phyloP scores from a whole-genome alignment of 805 yeast species.

The Metschnikowia lunata region DNA sequence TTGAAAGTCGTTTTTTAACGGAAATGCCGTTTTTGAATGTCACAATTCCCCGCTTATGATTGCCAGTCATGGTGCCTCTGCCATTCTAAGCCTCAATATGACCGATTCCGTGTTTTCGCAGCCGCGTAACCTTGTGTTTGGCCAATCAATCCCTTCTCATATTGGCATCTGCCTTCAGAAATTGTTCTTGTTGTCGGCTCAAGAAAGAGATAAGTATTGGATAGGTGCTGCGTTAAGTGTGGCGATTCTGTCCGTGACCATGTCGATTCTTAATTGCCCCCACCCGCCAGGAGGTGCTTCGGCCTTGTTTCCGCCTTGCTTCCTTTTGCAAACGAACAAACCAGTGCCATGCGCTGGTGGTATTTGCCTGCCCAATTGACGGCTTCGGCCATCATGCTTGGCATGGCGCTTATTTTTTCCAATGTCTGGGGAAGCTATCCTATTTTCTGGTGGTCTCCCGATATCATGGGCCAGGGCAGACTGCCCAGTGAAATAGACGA shows the following conservation, averaged over 20 bases:
- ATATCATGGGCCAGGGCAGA: constrained; percentile 18
- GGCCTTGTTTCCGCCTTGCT: constrained; percentile 52
- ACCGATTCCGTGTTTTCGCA: constrained; percentile 57
- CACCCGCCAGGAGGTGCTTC: constrained; percentile 76
- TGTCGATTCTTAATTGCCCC: constrained; percentile 51
- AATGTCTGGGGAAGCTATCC: constrained; percentile 55
- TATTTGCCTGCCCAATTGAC: constrained; percentile 53
- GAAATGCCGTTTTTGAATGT: constrained; percentile 33
- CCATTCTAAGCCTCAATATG: constrained; percentile 54
- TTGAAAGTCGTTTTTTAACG: constrained; percentile 45
- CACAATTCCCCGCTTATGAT: constrained; percentile 46
- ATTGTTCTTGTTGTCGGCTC: constrained; percentile 43
- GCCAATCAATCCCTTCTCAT: constrained; percentile 50
- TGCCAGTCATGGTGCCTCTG: constrained; percentile 60
- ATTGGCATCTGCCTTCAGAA: constrained; percentile 53
- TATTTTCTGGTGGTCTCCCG: constrained; percentile 55
- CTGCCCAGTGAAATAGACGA: no score
- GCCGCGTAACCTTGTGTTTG: constrained; percentile 55
- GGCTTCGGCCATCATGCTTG: constrained; percentile 43
- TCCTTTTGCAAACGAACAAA: constrained; percentile 42
- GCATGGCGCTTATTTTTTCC: constrained; percentile 49
- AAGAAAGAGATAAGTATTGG: constrained; percentile 48
- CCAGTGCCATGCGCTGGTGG: constrained; percentile 60
- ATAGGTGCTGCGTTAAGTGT: constrained; percentile 56
- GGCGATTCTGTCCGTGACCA: constrained; percentile 47